Evolutionary conservation across 2,329 filamentous ascomycete species (phyloP), one percentile per base, ranked within the genome.

Genomic region (Aureobasidium lini): DNA sequence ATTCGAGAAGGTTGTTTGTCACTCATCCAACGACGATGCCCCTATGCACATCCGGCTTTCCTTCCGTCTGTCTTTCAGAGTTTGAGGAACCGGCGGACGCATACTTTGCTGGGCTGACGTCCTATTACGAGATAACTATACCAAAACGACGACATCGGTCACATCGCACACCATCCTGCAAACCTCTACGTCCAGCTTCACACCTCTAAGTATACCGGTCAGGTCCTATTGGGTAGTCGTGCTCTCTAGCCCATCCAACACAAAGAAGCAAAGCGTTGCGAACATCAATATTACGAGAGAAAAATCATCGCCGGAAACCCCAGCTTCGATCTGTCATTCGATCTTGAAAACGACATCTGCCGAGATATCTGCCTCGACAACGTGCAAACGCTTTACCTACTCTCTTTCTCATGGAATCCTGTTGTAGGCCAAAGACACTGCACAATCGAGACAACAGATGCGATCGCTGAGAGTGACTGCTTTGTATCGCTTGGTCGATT

Each of bases 51-150:
- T 4, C 16, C 29, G 40, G 15, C 10, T 16, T 57, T 46, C 32
- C 52, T 29, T 23, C 40, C 31, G 42, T 23, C 42, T 40, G 40
- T 42, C 28, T 40, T 10, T 16, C 28, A 54, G 13, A 43, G 11
- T 15, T 34, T 13, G 40, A 23, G 49, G 23, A 40, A 7, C 28
- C 28, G 23, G 49, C 49, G 37, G 37, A 32, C 29, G 50, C 39
- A 54, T 32, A 43, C 50, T 54, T 54, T 54, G 28, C 50, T 54
- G 50, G 50, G 50, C 50, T 54, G 50, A 54, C 50, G 50, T 54
- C 37, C 50, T 54, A 57, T 57, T 57, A 57, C 52, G 52, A 44
- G 40, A 57, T 23, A 57, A 11, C 18, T 46, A 56, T 43, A 50
- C 15, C 52, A 46, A n/a, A 57, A 46, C 52, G 42, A 57, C 52